Evolutionary conservation across 1,284 basidiomycete species (phyloP).

Genomic region (Moniliella sp.): DNA sequence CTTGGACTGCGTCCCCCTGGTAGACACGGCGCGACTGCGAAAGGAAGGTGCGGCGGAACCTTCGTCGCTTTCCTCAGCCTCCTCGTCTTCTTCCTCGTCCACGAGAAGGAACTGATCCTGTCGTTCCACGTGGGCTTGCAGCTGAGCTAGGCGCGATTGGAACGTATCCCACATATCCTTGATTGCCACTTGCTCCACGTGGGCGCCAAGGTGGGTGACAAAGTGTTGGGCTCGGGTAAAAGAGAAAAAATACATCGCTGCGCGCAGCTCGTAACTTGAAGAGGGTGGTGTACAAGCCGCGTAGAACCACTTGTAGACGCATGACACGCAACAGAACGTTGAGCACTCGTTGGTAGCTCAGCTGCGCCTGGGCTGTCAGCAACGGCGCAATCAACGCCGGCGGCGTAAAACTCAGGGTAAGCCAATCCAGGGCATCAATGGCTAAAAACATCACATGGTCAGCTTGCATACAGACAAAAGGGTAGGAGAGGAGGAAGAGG

Average conservation of each 20-base stretch:
- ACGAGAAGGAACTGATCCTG: background rate
- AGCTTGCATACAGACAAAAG: no score
- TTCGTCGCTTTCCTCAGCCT: no score
- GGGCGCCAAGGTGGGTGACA: background rate
- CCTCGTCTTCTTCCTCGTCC: slow-evolving; percentile 3
- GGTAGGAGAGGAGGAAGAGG: no score
- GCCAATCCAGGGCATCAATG: slow-evolving; percentile 18
- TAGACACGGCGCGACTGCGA: no score
- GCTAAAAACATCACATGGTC: slow-evolving; percentile 1
- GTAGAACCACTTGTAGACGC: slow-evolving; percentile 11
- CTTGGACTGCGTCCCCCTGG: no score
- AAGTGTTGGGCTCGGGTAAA: background rate
- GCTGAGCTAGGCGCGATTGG: slow-evolving; percentile 1
- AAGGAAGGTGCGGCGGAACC: no score
- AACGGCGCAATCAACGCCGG: slow-evolving; percentile 17
- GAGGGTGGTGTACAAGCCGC: slow-evolving; percentile 1
- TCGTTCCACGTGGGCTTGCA: slow-evolving; percentile 5
- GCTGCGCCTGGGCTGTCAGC: slow-evolving; percentile 9
- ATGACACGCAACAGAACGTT: slow-evolving; percentile 13
- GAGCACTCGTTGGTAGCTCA: slow-evolving; percentile 12
- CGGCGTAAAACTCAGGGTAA: slow-evolving; percentile 15
- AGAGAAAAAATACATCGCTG: no score
- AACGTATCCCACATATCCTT: background rate
- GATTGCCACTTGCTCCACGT: background rate
- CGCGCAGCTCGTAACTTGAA: background rate